Percentiles rank a stretch among this genome's conserved stretches.
phyloP scores from a whole-genome alignment of 2,329 filamentous ascomycete genomes.

The Cercospora nicotianae region DNA sequence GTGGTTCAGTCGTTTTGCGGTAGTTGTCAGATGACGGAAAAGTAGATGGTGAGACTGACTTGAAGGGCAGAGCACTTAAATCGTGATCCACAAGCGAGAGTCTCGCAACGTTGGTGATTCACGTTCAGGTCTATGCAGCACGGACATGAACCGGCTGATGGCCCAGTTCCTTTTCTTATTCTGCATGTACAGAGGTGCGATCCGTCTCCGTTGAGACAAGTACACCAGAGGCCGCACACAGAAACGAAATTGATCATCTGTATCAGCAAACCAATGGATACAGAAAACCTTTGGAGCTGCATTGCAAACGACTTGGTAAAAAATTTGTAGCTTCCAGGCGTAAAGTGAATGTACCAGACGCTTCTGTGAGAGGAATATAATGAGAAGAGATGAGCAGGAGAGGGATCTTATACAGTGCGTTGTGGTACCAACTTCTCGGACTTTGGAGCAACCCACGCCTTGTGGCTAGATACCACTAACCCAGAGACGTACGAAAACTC shows the following conservation, averaged over 20 bases:
- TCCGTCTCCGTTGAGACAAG: neutral
- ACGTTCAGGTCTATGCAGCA: neutral
- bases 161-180: neutral
- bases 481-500: too few species aligned
- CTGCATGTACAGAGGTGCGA: neutral
- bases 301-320: too few species aligned
- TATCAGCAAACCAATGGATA: neutral
- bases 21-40: neutral
- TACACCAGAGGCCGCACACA: neutral
- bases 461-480: too few species aligned
- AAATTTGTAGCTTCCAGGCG: too few species aligned
- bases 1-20: neutral
- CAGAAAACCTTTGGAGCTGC: neutral
- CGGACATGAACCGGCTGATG: too few species aligned
- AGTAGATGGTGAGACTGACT: neutral
- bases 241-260: neutral
- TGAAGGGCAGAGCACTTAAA: neutral
- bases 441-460: too few species aligned
- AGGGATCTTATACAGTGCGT: too few species aligned
- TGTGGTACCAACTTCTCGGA: too few species aligned
- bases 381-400: neutral
- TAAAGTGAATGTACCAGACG: too few species aligned
- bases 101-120: neutral
- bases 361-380: neutral
- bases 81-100: too few species aligned